Conservation (phyloP, 2,329 filamentous ascomycete species). For the Ceratocystis papillata region DNA sequence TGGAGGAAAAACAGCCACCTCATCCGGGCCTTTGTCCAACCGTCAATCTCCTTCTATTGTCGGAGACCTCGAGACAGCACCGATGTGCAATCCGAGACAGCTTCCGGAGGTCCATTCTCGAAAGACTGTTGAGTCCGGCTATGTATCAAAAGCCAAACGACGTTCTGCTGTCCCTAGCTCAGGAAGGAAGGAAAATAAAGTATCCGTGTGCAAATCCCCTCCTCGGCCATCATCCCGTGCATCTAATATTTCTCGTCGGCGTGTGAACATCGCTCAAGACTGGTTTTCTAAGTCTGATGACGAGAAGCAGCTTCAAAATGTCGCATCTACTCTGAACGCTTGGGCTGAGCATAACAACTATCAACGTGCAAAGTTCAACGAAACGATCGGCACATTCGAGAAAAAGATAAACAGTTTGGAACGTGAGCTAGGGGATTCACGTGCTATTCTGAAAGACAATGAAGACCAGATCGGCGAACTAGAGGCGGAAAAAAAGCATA, state of each 20-base stretch:
- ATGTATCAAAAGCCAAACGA: not conserved
- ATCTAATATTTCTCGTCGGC: conserved; percentile 24
- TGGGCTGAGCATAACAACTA: conserved; percentile 22
- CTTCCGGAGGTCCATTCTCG: not conserved
- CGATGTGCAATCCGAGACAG: not conserved
- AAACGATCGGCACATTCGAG: conserved; percentile 18
- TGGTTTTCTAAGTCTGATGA: conserved; percentile 21
- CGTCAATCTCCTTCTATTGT: conserved; percentile 17
- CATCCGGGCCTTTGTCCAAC: no score
- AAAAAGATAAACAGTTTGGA: conserved; percentile 19
- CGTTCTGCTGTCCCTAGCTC: not conserved
- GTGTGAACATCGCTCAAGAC: conserved; percentile 16
- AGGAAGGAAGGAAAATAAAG: conserved; percentile 2
- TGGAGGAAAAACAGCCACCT: not conserved
- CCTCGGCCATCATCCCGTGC: conserved; percentile 21
- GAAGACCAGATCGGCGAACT: conserved; percentile 16
- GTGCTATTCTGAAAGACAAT: conserved; percentile 2
- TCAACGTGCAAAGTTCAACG: conserved; percentile 18
- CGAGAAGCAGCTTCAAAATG: conserved; percentile 22
- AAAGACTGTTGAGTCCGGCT: not conserved
- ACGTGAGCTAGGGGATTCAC: conserved; percentile 11
- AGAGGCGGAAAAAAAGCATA: conserved; percentile 13
- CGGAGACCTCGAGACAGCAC: conserved; percentile 20
- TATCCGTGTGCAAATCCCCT: not conserved
- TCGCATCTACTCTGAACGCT: conserved; percentile 20